Percentiles rank a stretch among this genome's conserved stretches.
These are phyloP conservation scores for Casuarina equisetifolia DNA, from an alignment of 306 rosid genomes.

Conservation along the genomic window DNA sequence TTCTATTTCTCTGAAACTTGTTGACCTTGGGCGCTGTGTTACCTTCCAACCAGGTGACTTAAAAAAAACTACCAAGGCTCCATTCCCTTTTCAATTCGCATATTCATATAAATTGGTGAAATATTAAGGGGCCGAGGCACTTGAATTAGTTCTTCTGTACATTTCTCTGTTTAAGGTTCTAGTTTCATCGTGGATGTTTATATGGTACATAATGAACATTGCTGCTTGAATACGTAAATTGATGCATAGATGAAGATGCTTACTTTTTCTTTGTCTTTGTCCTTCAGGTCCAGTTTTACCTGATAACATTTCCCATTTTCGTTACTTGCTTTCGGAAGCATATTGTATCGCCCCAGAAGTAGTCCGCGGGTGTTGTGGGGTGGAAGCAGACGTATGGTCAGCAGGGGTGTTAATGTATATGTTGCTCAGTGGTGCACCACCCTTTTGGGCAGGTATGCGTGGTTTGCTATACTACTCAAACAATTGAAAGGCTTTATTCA, in stretches of 20 bases:
- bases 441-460: conserved; percentile 85
- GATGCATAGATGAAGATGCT: not conserved
- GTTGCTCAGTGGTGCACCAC: conserved; percentile 89
- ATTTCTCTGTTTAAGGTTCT: not conserved
- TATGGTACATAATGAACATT: not conserved
- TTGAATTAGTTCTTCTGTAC: not conserved
- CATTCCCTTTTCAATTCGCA: not conserved
- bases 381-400: conserved; percentile 93
- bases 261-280: not conserved
- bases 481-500: conserved; percentile 16
- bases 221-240: not conserved
- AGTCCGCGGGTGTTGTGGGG: conserved; percentile 89
- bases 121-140: not conserved
- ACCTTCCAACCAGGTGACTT: conserved; percentile 85
- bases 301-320: conserved; percentile 33
- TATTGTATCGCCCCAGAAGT: conserved; percentile 97
- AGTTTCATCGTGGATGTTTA: not conserved
- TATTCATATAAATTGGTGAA: not conserved
- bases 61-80: not conserved
- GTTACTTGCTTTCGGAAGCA: conserved; percentile 59
- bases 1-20: conserved; percentile 90
- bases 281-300: conserved; percentile 74
- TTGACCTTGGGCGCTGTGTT: conserved; percentile 93
- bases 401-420: conserved; percentile 89
- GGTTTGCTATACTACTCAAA: not conserved